These are phyloP conservation scores for Debaryomyces coudertii DNA, from an alignment of 1,139 yeast species.

Conservation along the genomic window DNA sequence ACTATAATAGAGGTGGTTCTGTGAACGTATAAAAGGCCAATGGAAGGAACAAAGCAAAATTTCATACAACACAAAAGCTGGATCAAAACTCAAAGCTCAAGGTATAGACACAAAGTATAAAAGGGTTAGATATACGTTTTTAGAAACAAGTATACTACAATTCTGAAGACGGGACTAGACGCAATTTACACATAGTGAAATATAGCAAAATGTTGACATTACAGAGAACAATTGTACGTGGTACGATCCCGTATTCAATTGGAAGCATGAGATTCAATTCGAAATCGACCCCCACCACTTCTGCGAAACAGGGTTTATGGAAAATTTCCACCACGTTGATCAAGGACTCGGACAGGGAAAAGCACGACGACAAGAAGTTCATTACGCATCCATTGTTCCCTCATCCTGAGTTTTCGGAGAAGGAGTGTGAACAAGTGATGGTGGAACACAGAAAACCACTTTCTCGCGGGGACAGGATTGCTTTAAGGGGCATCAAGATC, in stretches of 20 bases:
- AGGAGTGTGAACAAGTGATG: conserved; percentile 50
- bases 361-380: conserved; percentile 31
- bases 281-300: not conserved
- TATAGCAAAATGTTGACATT: conserved; percentile 2
- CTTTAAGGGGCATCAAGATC: conserved; percentile 47
- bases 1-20: no score
- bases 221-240: conserved; percentile 1
- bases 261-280: conserved; percentile 4
- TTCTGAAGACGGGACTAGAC: no score
- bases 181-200: no score
- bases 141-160: no score
- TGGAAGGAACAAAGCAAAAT: no score
- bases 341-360: conserved; percentile 26
- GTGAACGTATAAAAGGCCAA: no score
- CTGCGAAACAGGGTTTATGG: conserved; percentile 14
- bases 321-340: conserved; percentile 36
- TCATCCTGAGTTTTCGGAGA: conserved; percentile 54
- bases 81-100: no score
- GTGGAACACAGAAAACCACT: conserved; percentile 58
- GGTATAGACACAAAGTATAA: no score
- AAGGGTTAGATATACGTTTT: no score
- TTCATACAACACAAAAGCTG: no score
- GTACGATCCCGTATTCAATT: conserved; percentile 1
- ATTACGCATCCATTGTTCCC: conserved; percentile 55
- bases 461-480: conserved; percentile 54